A percentile compares a stretch with the other conserved stretches of the same genome.
These are phyloP conservation scores for Cudoniella acicularis DNA, from an alignment of 495 filamentous ascomycete genomes.

Conservation along the genomic window DNA sequence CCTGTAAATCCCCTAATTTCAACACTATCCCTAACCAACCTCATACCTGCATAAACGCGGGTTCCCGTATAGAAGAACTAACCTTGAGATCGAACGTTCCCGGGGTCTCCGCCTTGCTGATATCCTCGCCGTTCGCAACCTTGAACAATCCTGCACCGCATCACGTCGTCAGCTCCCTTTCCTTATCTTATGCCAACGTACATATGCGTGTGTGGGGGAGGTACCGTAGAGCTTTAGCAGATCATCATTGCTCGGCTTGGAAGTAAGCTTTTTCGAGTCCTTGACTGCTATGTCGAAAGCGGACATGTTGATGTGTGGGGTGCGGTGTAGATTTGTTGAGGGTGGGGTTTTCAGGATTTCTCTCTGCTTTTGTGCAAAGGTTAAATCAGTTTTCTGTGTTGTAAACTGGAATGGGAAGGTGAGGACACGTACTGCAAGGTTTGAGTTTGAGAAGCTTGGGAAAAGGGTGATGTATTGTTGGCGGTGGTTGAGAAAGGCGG, in stretches of 20 bases:
- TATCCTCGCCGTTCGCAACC: conserved; percentile 45
- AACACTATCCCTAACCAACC: too few species aligned
- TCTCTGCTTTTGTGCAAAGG: not conserved
- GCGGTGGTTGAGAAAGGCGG: not conserved
- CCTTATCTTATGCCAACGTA: not conserved
- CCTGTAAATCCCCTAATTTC: conserved; percentile 38
- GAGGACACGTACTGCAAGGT: not conserved
- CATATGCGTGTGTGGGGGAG: not conserved
- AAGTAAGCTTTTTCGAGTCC: conserved; percentile 61
- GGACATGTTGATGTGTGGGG: conserved; percentile 11
- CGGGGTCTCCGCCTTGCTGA: conserved; percentile 38
- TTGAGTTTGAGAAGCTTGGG: not conserved
- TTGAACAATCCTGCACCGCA: conserved; percentile 50
- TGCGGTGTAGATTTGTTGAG: conserved; percentile 10
- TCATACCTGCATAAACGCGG: not conserved
- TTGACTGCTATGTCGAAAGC: conserved; percentile 56
- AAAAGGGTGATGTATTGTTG: not conserved
- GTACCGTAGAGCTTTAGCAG: conserved; percentile 40
- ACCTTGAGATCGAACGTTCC: conserved; percentile 58
- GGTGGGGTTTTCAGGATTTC: too few species aligned
- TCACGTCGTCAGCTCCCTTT: not conserved
- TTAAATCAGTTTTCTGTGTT: not conserved
- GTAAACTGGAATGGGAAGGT: not conserved
- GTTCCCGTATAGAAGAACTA: conserved; percentile 12
- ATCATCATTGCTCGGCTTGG: conserved; percentile 54